Base-by-base conservation (phyloP, 345 rosid genomes). In the Streptanthus diversifolius region DNA sequence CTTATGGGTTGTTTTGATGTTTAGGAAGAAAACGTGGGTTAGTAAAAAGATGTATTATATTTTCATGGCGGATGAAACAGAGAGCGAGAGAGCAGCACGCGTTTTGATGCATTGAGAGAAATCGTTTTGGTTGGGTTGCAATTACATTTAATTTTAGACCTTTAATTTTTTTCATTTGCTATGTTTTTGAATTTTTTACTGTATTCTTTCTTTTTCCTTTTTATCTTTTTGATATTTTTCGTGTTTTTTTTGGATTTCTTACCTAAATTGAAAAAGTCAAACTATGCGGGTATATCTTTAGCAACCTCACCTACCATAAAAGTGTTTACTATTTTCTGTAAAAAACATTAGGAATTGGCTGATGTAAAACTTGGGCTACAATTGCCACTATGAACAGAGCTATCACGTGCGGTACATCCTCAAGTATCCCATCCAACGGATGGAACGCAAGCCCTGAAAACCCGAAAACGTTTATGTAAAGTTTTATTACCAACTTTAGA, bases 351-450 rank as follows among this genome's bases (percentile, higher is more conserved):
- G 19, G 22, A 37, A 11, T 7, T 29, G 32, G 32, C 40, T 58
- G 13, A 8, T 17, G 40, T 56, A 21, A 35, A 35, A 12, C 17
- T 58, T 39, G 37, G 13, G 2, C 44, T 40, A 39, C 0, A 12
- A 39, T 32, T 7, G 95, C 96, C 22, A 93, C 82, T 4, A 89
- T 69, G 68, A 89, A 83, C 6, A 88, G 79, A 0, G 91, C 87
- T 9, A 89, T 41, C 12, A 83, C 89, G 72, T 89, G 98, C 3
- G 97, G 96, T 14, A 85, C 47, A 33, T 95, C 98, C 75, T 91
- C 90, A 33, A 93, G 85, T 53, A 93, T 84, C 51, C 96, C 97
- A 12, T 93, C 98, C 33, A 89, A 8, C 0, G 95, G 96, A 45
- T 93, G 88, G 59, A 89, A 80, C 3, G 98, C 96, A 77, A 89